Evolutionary conservation across 2,329 filamentous ascomycete species (phyloP), one percentile per base, ranked within the genome.

Genomic region (Fusarium sp.): DNA sequence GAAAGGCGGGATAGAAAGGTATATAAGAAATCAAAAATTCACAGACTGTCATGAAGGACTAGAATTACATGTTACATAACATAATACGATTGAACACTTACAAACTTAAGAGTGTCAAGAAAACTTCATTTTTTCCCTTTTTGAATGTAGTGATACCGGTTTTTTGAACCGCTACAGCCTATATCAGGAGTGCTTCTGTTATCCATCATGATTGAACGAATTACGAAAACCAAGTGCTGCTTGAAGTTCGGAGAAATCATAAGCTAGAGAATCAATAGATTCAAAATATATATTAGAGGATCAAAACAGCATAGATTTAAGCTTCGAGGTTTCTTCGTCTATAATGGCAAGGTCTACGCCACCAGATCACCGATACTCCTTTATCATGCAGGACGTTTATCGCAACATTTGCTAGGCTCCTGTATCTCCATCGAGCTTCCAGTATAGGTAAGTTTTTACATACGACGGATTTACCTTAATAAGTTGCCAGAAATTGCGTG

Each of bases 1-100:
- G 9, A 11, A 29, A 4, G 19, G 19, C 10, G 7, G 16, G 19
- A 14, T 2, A 12, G 4, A 18, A 25, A 25, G 1, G 16, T 7
- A 4, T 10, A 1, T 25, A 12, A 12, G 23, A 23, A 4, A 12
- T 6, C 3, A 19, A 0, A 7, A 44, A 8, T 9, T 44, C 42
- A 25, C 4, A 14, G 12, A 44, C 5, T 45, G 8, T 7, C 21
- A n/a, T 5, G 4, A 12, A 31, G 12, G 3, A 21, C 15, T 4
- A 12, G 3, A 10, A 10, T 7, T 27, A 21, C 5, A 27, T 21
- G 10, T 6, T 27, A 4, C 8, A 27, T 15, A 21, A 10, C 9
- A 10, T 1, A 27, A 27, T 7, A 9, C 10, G 23, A 44, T 5
- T 18, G 3, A 25, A 4, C 7, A 25, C 16, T 7, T 25, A 1